Conservation (phyloP, 192 early-diverging fungal species). For the Coemansia reversa region DNA sequence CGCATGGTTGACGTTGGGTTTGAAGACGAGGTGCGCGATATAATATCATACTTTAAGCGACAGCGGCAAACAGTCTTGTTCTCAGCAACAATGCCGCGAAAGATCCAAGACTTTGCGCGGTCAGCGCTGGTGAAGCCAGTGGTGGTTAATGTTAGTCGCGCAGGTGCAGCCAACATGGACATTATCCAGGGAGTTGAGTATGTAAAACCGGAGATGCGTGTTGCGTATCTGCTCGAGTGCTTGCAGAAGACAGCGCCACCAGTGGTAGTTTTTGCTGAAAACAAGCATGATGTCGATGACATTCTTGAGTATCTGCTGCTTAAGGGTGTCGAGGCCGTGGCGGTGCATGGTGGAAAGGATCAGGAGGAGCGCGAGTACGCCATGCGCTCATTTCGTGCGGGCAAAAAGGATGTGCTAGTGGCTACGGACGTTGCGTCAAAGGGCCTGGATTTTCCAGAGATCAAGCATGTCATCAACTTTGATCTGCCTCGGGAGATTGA, state of each 20-base stretch:
- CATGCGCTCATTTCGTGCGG: constrained; percentile 83
- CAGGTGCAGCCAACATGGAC: constrained; percentile 94
- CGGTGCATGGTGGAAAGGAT: constrained; percentile 94
- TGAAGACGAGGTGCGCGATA: constrained; percentile 93
- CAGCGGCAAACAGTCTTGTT: constrained; percentile 98
- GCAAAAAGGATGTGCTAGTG: constrained; percentile 92
- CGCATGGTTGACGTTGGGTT: constrained; percentile 99
- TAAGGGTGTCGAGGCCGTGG: constrained; percentile 92
- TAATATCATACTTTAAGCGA: constrained; percentile 91
- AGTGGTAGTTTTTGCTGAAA: constrained; percentile 95
- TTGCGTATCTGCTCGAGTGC: constrained; percentile 92
- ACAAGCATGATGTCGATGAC: constrained; percentile 99
- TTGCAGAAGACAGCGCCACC: constrained; percentile 97
- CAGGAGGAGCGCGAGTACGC: constrained; percentile 98
- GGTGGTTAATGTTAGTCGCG: constrained; percentile 96
- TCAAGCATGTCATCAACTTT: constrained; percentile 98
- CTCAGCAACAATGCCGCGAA: constrained; percentile 96
- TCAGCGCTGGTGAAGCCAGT: constrained; percentile 85
- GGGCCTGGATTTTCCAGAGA: constrained; percentile 92
- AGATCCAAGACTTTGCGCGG: constrained; percentile 95
- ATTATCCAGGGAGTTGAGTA: constrained; percentile 98
- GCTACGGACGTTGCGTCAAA: constrained; percentile 97
- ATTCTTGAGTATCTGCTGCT: constrained; percentile 95
- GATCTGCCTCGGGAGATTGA: constrained; percentile 99
- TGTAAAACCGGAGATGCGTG: constrained; percentile 94